Conservation (phyloP, 306 rosid genomes). For the Gleditsia sinensis region DNA sequence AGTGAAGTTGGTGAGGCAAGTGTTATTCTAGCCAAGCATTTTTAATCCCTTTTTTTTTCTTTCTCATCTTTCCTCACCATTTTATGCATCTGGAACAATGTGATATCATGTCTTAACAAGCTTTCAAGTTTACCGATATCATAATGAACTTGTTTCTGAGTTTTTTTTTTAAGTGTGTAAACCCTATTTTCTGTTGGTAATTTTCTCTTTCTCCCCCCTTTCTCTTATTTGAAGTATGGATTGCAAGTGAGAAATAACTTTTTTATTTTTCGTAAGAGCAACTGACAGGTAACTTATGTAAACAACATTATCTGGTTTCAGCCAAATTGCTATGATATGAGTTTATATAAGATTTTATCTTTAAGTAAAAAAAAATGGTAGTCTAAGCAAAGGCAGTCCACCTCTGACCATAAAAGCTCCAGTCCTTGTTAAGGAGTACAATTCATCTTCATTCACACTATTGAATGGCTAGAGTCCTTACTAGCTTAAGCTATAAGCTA, state of each 20-base stretch:
- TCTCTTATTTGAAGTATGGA: neutral
- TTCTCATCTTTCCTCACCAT: slow-evolving; percentile 11
- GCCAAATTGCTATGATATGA: neutral
- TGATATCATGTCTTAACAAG: neutral
- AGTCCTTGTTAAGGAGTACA: slow-evolving; percentile 17
- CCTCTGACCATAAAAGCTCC: slow-evolving; percentile 15
- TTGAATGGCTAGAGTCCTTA: slow-evolving; percentile 23
- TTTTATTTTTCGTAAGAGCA: neutral
- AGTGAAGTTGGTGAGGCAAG: slow-evolving; percentile 98
- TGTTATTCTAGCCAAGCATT: slow-evolving; percentile 25
- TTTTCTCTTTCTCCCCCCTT: neutral
- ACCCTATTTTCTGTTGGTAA: slow-evolving; percentile 25
- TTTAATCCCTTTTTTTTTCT: slow-evolving; percentile 11
- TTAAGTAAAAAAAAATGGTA: slow-evolving; percentile 21
- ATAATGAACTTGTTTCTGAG: slow-evolving; percentile 14
- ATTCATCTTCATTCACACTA: too few relatives aligned
- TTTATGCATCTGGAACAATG: slow-evolving; percentile 24
- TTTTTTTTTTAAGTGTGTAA: neutral
- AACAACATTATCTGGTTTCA: too few relatives aligned
- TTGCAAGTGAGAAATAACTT: slow-evolving; percentile 9
- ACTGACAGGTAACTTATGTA: neutral
- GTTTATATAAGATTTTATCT: slow-evolving; percentile 6
- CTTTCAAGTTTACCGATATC: slow-evolving; percentile 16
- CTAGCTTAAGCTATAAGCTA: slow-evolving; percentile 22
- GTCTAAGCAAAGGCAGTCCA: slow-evolving; percentile 5